These are phyloP conservation scores for Penicillium expansum DNA, from an alignment of 2,329 filamentous ascomycete species.

Conservation along the genomic window DNA sequence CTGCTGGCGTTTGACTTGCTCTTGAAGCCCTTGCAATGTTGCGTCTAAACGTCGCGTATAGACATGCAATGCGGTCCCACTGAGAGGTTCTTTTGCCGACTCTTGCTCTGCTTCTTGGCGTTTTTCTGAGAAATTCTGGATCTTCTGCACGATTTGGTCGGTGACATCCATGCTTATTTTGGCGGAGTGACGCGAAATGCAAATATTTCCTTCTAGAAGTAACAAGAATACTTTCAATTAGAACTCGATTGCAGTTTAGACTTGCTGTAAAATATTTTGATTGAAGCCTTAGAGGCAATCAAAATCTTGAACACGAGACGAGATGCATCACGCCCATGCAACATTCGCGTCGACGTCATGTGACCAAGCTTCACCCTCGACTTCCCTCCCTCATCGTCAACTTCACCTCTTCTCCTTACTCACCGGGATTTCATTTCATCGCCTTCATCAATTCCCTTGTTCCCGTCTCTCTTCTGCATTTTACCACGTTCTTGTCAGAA, in stretches of 20 bases:
- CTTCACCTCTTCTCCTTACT: conserved; percentile 4
- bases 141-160: conserved; percentile 33
- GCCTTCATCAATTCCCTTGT: background rate
- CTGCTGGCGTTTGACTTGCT: conserved; percentile 49
- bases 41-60: conserved; percentile 54
- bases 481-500: background rate
- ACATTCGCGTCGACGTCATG: conserved; percentile 7
- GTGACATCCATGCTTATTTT: conserved; percentile 30
- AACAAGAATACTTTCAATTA: background rate
- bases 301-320: background rate
- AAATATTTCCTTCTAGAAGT: background rate
- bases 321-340: conserved; percentile 1
- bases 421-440: background rate
- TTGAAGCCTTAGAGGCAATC: background rate
- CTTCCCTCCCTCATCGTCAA: conserved; percentile 2
- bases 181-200: background rate
- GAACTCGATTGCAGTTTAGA: background rate
- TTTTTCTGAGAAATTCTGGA: conserved; percentile 36
- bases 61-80: conserved; percentile 28
- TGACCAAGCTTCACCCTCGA: conserved; percentile 8
- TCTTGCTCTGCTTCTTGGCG: conserved; percentile 37
- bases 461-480: background rate
- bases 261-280: conserved; percentile 1
- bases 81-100: conserved; percentile 29
- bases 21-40: conserved; percentile 66